Evolutionary conservation across 2,329 filamentous ascomycete genomes (phyloP).

Genomic region (Lojkania enalia): DNA sequence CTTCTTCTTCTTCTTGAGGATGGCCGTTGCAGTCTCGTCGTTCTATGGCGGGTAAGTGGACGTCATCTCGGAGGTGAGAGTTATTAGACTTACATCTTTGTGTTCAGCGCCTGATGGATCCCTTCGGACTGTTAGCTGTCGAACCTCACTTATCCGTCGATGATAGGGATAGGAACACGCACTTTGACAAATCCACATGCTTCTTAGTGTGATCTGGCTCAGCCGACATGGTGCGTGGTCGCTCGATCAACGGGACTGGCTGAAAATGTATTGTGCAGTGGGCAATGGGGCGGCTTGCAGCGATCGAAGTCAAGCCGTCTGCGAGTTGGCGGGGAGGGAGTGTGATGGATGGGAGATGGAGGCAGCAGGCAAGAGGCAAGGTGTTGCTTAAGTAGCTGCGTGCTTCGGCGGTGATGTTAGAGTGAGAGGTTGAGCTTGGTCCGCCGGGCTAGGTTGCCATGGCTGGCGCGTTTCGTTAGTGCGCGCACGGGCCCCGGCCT

Average conservation of each 20-base stretch:
- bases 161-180: constrained; percentile 26
- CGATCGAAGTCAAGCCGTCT: background rate
- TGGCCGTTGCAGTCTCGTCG: constrained; percentile 91
- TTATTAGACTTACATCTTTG: constrained; percentile 66
- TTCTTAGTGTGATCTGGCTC: constrained; percentile 54
- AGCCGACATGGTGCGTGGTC: constrained; percentile 49
- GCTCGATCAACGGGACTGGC: constrained; percentile 9
- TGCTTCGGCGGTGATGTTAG: constrained; percentile 32
- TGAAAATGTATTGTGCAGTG: background rate
- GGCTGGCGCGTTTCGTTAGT: constrained; percentile 21
- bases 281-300: background rate
- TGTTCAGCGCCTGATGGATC: constrained; percentile 87
- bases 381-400: constrained; percentile 41
- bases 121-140: constrained; percentile 59
- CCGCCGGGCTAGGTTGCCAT: constrained; percentile 12
- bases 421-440: constrained; percentile 19
- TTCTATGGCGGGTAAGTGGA: constrained; percentile 59
- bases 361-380: constrained; percentile 29
- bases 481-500: constrained; percentile 17
- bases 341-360: constrained; percentile 34
- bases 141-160: constrained; percentile 6
- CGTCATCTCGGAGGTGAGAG: constrained; percentile 13
- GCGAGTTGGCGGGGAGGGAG: constrained; percentile 16
- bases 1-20: constrained; percentile 99
- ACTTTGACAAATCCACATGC: constrained; percentile 55